These are phyloP conservation scores for Fomitopsis palustris DNA, from an alignment of 1,284 basidiomycete species.

Conservation along the genomic window DNA sequence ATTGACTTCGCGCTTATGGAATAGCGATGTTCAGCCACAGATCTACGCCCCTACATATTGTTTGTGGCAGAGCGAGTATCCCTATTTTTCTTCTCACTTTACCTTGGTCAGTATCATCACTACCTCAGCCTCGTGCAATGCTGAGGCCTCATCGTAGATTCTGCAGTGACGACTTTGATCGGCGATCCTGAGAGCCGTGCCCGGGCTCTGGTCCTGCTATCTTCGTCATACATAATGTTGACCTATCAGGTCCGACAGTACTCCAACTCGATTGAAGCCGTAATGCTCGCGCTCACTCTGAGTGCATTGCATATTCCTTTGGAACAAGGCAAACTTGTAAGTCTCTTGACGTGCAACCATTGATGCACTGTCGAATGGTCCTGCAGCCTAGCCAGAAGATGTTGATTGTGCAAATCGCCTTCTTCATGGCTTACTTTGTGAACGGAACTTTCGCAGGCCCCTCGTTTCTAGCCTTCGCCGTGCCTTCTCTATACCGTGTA, in stretches of 20 bases:
- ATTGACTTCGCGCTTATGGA: background rate
- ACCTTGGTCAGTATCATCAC: too few relatives aligned
- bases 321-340: background rate
- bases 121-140: too few relatives aligned
- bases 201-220: slow-evolving; percentile 30
- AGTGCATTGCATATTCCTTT: slow-evolving; percentile 9
- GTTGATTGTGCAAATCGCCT: background rate
- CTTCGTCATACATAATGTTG: slow-evolving; percentile 34
- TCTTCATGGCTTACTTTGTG: slow-evolving; percentile 11
- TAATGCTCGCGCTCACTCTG: slow-evolving; percentile 29
- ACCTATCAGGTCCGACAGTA: slow-evolving; percentile 40
- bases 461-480: slow-evolving; percentile 33
- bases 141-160: slow-evolving; percentile 22
- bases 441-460: slow-evolving; percentile 33
- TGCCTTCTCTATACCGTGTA: slow-evolving; percentile 29
- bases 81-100: too few relatives aligned
- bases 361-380: background rate
- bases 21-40: background rate
- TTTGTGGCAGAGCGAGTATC: too few relatives aligned
- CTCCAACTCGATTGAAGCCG: slow-evolving; percentile 36
- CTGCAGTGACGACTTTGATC: slow-evolving; percentile 24
- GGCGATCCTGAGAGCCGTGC: slow-evolving; percentile 15
- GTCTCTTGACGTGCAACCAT: background rate
- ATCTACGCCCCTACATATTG: background rate
- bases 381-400: background rate